A percentile compares a stretch with the other conserved stretches of the same genome.
Conservation (phyloP, 2,329 filamentous ascomycete genomes). For the Nigrospora oryzae region DNA sequence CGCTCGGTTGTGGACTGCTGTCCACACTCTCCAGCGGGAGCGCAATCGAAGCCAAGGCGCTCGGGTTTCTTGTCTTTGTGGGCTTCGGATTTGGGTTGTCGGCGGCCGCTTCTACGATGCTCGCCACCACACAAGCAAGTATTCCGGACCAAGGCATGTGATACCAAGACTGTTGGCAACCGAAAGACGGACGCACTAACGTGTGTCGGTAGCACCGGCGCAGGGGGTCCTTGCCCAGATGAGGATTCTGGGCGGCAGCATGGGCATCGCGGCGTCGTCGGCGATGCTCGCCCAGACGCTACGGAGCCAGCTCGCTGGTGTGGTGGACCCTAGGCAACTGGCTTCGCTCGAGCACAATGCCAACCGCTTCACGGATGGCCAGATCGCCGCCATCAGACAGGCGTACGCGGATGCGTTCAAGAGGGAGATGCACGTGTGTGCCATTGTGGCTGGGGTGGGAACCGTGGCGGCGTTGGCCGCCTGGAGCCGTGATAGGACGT, state of each 20-base stretch:
- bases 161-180: background rate
- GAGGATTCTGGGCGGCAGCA: constrained; percentile 42
- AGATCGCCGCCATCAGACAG: constrained; percentile 23
- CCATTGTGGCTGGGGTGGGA: constrained; percentile 29
- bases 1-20: constrained; percentile 37
- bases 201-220: constrained; percentile 30
- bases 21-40: constrained; percentile 25
- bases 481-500: constrained; percentile 23
- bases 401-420: constrained; percentile 36
- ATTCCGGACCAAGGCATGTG: constrained; percentile 35
- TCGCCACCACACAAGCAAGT: constrained; percentile 31
- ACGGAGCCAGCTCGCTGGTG: constrained; percentile 17
- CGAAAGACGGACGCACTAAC: constrained; percentile 7
- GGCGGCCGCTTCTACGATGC: constrained; percentile 37
- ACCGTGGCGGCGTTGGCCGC: constrained; percentile 30
- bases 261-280: constrained; percentile 45
- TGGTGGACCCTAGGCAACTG: constrained; percentile 19
- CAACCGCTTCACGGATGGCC: constrained; percentile 13
- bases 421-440: constrained; percentile 36
- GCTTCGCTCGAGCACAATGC: constrained; percentile 8
- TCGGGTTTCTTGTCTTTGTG: constrained; percentile 42
- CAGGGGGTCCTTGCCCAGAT: constrained; percentile 44
- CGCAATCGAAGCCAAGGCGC: constrained; percentile 31
- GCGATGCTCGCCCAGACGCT: constrained; percentile 30
- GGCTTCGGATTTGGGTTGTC: constrained; percentile 44